Base-by-base conservation (phyloP, 2,329 filamentous ascomycete genomes). In the Huntiella savannae region DNA sequence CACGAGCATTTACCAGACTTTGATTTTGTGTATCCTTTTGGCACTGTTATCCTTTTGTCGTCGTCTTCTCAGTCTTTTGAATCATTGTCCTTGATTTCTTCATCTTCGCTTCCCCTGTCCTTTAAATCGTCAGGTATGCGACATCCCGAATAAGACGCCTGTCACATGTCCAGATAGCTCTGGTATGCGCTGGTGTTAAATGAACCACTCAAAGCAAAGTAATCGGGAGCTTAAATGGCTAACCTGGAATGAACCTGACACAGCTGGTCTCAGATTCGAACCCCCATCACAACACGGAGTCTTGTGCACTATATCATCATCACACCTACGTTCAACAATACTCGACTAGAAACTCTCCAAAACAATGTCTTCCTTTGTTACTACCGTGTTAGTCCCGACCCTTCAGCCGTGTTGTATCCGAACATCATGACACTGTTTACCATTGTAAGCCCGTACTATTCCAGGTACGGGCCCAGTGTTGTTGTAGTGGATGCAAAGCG, bases 301-400 rank as follows among this genome's bases (percentile, higher is more conserved):
- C 22, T 28, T 53, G 22, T 28, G 8, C 6, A 28, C 22, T 28
- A 28, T 28, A 28, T 28, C 22, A 28, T 28, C 22, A 10, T 6
- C 22, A 10, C 22, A 28, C 22, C 22, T 28, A 28, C 22, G 22
- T 28, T 7, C 22, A 28, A 28, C 8, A 28, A 7, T 28, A 28
- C 22, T 28, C 22, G 22, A 28, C 22, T 28, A 7, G 22, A 28
- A 28, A 10, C 22, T 5, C 15, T 46, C 33, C 22, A 12, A 49
- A 13, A 53, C 49, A 50, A 64, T 64, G 62, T 57, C 62, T 43
- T 61, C 63, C 53, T 64, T 64, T 55, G 57, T 64, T 52, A 63
- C 61, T 42, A 64, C 62, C 50, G 62, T 64, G 62, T 64, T 59
- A 58, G 62, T 63, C 41, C 39, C 38, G 37, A 35, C 8, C 47